These are phyloP conservation scores for Silene coronaria DNA, from an alignment of 179 eudicot genomes.

Conservation along the genomic window DNA sequence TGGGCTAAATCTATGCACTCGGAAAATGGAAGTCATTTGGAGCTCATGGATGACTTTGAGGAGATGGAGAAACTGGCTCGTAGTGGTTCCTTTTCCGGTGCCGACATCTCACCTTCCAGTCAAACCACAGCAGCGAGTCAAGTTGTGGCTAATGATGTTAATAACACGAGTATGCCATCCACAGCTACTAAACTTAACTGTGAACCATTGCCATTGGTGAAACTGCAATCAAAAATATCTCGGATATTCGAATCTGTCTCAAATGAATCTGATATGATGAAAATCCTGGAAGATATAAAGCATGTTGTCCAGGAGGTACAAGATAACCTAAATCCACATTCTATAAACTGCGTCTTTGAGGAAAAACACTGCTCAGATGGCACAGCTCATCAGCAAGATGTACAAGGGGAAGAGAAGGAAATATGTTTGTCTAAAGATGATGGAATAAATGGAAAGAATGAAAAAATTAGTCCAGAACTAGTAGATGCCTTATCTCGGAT, in stretches of 20 bases:
- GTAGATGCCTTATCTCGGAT: conserved; percentile 57
- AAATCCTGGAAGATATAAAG: conserved; percentile 55
- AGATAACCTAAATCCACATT: conserved; percentile 35
- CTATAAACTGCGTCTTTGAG: conserved; percentile 34
- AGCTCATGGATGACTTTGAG: conserved; percentile 95
- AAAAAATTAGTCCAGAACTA: conserved; percentile 35
- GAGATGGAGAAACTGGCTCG: conserved; percentile 97
- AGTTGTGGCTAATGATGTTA: conserved; percentile 20
- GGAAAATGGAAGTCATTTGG: conserved; percentile 59
- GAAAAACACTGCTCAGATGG: conserved; percentile 40
- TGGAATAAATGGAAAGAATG: conserved; percentile 21
- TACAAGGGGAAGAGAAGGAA: conserved; percentile 43
- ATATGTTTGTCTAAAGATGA: conserved; percentile 31
- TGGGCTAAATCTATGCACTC: conserved; percentile 50
- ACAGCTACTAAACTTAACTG: conserved; percentile 25
- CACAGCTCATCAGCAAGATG: conserved; percentile 19
- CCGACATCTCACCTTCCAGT: conserved; percentile 24
- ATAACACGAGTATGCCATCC: conserved; percentile 13
- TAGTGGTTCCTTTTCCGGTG: conserved; percentile 29
- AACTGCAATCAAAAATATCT: conserved; percentile 57
- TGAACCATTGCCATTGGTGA: conserved; percentile 34
- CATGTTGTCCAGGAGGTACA: conserved; percentile 48
- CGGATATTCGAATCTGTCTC: conserved; percentile 49
- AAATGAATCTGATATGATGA: conserved; percentile 51
- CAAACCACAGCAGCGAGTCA: conserved; percentile 26